A percentile compares a stretch with the other conserved stretches of the same genome.
phyloP scores from a whole-genome alignment of 2,329 filamentous ascomycete genomes.

The Diaporthe capsici region DNA sequence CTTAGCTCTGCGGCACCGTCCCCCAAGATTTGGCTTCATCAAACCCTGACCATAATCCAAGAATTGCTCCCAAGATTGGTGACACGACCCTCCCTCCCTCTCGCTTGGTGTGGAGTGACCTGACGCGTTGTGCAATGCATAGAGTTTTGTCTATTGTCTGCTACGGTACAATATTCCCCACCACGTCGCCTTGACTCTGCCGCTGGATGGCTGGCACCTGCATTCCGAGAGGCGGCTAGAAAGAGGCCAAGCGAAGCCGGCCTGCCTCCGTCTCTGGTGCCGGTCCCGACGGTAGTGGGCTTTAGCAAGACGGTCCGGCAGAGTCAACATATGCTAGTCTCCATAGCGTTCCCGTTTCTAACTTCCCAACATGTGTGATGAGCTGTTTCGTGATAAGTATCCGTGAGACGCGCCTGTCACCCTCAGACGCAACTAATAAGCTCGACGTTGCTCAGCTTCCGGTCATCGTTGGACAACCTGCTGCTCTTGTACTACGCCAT shows the following conservation, averaged over 20 bases:
- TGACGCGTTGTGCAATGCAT: slow-evolving; percentile 25
- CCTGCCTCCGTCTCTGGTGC: slow-evolving; percentile 13
- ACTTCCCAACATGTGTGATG: neutral
- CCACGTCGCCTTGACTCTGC: neutral
- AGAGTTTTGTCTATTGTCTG: slow-evolving; percentile 30
- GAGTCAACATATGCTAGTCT: neutral
- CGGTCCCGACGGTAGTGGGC: slow-evolving; percentile 13
- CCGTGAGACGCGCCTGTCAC: slow-evolving; percentile 22
- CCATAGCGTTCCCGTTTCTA: neutral
- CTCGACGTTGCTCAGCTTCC: slow-evolving; percentile 15
- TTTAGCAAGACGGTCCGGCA: slow-evolving; percentile 18
- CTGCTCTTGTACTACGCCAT: neutral
- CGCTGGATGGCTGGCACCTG: neutral
- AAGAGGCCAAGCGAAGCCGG: neutral
- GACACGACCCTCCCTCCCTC: slow-evolving; percentile 19
- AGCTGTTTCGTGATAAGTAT: slow-evolving; percentile 7
- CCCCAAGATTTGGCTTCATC: slow-evolving; percentile 38
- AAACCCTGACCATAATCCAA: slow-evolving; percentile 31
- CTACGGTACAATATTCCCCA: neutral
- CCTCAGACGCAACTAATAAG: neutral
- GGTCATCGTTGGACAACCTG: neutral
- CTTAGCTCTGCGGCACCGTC: slow-evolving; percentile 12
- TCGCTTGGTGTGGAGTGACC: slow-evolving; percentile 4
- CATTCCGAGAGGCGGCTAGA: slow-evolving; percentile 14
- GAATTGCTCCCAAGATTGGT: slow-evolving; percentile 29